Evolutionary conservation across 345 rosid species (phyloP), one percentile per base, ranked within the genome.

Genomic region (Gossypium ekmanianum): DNA sequence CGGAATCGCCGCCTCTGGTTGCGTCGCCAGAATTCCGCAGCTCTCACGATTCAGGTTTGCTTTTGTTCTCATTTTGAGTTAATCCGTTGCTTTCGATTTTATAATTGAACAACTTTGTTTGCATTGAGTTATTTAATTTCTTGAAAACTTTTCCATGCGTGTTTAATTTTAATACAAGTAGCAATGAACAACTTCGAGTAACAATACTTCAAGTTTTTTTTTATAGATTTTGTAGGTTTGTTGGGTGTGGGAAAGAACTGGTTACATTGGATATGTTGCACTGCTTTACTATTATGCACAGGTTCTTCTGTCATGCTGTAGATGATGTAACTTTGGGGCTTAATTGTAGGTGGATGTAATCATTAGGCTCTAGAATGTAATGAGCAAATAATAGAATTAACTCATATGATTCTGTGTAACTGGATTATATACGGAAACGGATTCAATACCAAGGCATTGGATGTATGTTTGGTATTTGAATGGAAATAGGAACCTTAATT

Each of bases 1-100:
- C 89, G 99, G 4, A 87, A 96, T 74, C 94, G 92, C 71, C 87
- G 99, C 13, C 83, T 92, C 69, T 81, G 84, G 84, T 71, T 83
- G 77, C 86, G 93, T 74, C 91, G 87, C 79, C 93, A 90, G 87
- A 91, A 88, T 79, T 81, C 87, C 1, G 91, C 99, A 10, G 98
- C 99, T 12, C 47, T 89, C 72, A 86, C 66, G 80, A 90, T 96
- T 83, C 98, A 95, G 96, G 99, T 93, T 47, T 6, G 54, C 17
- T 72, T 79, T 64, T 73, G 18, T 16, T 29, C 11, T 17, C 27
- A 29, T 68, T 29, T 45, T 54, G 72, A 47, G 74, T 73, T 72
- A 4, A 6, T 41, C 43, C 20, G 24, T 16, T 70, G 2, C 2
- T 58, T 75, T 45, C 1, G 9, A 12, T 41, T 64, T 43, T 6